Conservation (phyloP, 306 rosid species). For the Lablab purpureus region DNA sequence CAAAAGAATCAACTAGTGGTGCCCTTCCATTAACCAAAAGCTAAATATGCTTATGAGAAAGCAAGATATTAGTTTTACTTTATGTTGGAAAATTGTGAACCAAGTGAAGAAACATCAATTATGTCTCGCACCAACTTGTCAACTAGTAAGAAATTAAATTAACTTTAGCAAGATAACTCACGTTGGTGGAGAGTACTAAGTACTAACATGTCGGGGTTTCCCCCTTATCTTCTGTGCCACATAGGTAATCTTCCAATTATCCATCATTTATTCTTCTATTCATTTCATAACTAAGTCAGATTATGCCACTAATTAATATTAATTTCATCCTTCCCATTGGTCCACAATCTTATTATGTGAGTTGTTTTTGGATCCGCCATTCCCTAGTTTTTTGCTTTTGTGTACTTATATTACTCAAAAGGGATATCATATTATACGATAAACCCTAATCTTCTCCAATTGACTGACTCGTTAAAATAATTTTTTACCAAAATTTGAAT, state of each 20-base stretch:
- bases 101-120: conserved; percentile 50
- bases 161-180: background rate
- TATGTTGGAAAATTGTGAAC: conserved; percentile 48
- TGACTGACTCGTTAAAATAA: background rate
- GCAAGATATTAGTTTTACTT: conserved; percentile 36
- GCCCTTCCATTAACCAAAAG: conserved; percentile 43
- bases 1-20: conserved; percentile 22
- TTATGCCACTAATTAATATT: conserved; percentile 5
- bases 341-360: conserved; percentile 17
- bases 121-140: conserved; percentile 42
- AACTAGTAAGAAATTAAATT: conserved; percentile 29
- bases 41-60: conserved; percentile 43
- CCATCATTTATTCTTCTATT: conserved; percentile 19
- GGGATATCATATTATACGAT: background rate
- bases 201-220: conserved; percentile 34
- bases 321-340: background rate
- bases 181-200: conserved; percentile 17
- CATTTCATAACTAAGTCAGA: background rate
- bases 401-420: no score
- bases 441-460: background rate
- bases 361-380: background rate
- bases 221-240: conserved; percentile 37
- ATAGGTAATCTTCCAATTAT: conserved; percentile 24
- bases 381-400: background rate
- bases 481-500: background rate